phyloP scores from a whole-genome alignment of 257 asterid genomes.

The Solanum commersonii region DNA sequence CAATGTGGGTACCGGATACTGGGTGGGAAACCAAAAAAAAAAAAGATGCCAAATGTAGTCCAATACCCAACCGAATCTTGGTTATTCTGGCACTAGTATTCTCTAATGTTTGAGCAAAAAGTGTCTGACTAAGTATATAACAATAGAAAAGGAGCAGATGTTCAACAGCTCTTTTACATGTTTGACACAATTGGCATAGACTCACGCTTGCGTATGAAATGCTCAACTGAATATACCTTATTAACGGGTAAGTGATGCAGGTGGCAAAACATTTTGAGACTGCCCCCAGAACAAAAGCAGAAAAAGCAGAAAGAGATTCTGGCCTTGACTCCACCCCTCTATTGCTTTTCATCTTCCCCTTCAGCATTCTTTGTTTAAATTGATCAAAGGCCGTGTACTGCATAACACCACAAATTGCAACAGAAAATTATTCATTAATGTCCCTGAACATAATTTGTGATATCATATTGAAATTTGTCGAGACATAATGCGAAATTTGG shows the following conservation, averaged over 20 bases:
- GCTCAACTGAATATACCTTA: conserved; percentile 37
- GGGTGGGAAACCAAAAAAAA: too few species aligned
- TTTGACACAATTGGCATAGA: not conserved
- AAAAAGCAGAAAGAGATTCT: conserved; percentile 72
- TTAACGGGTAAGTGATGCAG: conserved; percentile 71
- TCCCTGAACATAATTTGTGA: not conserved
- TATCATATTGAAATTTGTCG: not conserved
- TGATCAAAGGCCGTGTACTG: conserved; percentile 94
- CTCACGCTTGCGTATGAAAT: not conserved
- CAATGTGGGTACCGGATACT: too few species aligned
- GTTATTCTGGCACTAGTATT: not conserved
- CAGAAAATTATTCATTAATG: conserved; percentile 7
- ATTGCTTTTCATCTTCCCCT: conserved; percentile 24
- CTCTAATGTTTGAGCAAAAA: not conserved
- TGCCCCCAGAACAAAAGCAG: conserved; percentile 72
- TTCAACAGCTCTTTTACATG: not conserved
- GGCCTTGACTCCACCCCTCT: conserved; percentile 29
- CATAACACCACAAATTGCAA: conserved; percentile 3
- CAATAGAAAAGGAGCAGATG: not conserved
- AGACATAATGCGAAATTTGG: not conserved
- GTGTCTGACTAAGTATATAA: not conserved
- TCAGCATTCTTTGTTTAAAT: conserved; percentile 52
- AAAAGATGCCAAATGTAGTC: not conserved
- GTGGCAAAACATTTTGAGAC: conserved; percentile 82
- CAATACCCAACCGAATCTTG: not conserved